Percentiles rank a stretch among this genome's conserved stretches.
These are phyloP conservation scores for Eutrema japonicum DNA, from an alignment of 345 rosid species.

Conservation along the genomic window DNA sequence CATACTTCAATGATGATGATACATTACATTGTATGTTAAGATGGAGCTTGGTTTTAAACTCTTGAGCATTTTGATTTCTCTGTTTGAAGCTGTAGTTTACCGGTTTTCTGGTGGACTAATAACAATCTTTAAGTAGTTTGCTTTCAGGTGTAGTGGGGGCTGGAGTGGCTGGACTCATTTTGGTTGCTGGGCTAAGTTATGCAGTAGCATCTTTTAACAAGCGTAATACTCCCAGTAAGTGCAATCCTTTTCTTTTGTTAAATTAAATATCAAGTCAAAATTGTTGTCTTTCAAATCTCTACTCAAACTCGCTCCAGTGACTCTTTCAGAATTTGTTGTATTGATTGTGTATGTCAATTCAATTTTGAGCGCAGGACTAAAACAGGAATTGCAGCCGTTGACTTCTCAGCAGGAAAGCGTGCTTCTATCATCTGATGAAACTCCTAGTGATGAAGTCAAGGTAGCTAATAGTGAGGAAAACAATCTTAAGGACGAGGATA, in stretches of 20 bases:
- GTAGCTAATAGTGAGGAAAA: slow-evolving; percentile 44
- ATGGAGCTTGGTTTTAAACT: slow-evolving; percentile 2
- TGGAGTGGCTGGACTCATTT: slow-evolving; percentile 69
- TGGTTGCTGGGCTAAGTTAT: slow-evolving; percentile 61
- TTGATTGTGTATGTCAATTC: slow-evolving; percentile 9
- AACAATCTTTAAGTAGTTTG: slow-evolving; percentile 70
- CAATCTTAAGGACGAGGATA: slow-evolving; percentile 39
- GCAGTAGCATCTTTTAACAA: slow-evolving; percentile 67
- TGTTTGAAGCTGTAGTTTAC: slow-evolving; percentile 25
- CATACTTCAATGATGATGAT: background rate
- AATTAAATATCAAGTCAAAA: no score
- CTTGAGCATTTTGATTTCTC: slow-evolving; percentile 11
- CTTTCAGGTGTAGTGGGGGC: slow-evolving; percentile 84
- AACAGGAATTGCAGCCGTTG: slow-evolving; percentile 72
- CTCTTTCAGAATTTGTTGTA: background rate
- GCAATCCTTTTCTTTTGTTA: background rate
- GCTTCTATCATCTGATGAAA: slow-evolving; percentile 48
- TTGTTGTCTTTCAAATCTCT: background rate
- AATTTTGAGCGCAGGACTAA: slow-evolving; percentile 51
- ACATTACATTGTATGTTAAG: slow-evolving; percentile 17
- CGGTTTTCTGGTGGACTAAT: slow-evolving; percentile 56
- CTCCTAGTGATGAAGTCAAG: slow-evolving; percentile 41
- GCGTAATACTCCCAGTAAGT: slow-evolving; percentile 65
- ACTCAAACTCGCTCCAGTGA: background rate
- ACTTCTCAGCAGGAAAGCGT: slow-evolving; percentile 61